A percentile compares a stretch with the other conserved stretches of the same genome.
These are phyloP conservation scores for Candida chilensis DNA, from an alignment of 805 yeast species.

Conservation along the genomic window DNA sequence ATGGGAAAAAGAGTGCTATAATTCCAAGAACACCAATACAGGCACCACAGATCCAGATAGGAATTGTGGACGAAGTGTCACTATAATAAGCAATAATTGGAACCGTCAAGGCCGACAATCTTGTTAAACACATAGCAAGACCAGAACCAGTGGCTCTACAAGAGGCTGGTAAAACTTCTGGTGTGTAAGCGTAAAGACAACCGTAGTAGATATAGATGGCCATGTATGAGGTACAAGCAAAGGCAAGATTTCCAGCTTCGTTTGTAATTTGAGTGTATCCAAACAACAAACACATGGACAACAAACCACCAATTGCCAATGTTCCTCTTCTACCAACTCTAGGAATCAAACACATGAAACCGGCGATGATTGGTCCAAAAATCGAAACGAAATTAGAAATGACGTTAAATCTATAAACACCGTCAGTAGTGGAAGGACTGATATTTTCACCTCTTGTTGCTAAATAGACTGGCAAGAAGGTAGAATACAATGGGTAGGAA, in stretches of 20 bases:
- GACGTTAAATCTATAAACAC: constrained; percentile 20
- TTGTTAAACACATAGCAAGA: constrained; percentile 14
- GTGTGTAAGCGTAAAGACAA: constrained; percentile 30
- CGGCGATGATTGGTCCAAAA: constrained; percentile 23
- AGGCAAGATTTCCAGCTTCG: constrained; percentile 24
- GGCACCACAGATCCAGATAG: constrained; percentile 55
- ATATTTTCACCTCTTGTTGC: constrained; percentile 18
- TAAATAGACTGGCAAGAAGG: constrained; percentile 22
- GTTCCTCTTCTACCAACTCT: constrained; percentile 25
- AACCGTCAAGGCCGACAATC: constrained; percentile 22
- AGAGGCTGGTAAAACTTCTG: constrained; percentile 21
- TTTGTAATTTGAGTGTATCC: constrained; percentile 31
- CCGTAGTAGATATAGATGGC: constrained; percentile 20
- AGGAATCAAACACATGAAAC: constrained; percentile 11
- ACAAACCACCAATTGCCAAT: constrained; percentile 15
- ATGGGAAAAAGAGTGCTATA: constrained; percentile 35
- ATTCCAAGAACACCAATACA: constrained; percentile 39
- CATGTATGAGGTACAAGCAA: constrained; percentile 29
- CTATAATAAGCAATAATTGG: constrained; percentile 30
- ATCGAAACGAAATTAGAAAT: constrained; percentile 20
- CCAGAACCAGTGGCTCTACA: constrained; percentile 21
- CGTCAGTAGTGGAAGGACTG: constrained; percentile 16
- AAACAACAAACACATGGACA: constrained; percentile 26
- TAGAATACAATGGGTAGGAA: constrained; percentile 25
- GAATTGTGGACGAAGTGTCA: constrained; percentile 30